These are phyloP conservation scores for Thelonectria olida DNA, from an alignment of 2,329 filamentous ascomycete genomes.

Conservation along the genomic window DNA sequence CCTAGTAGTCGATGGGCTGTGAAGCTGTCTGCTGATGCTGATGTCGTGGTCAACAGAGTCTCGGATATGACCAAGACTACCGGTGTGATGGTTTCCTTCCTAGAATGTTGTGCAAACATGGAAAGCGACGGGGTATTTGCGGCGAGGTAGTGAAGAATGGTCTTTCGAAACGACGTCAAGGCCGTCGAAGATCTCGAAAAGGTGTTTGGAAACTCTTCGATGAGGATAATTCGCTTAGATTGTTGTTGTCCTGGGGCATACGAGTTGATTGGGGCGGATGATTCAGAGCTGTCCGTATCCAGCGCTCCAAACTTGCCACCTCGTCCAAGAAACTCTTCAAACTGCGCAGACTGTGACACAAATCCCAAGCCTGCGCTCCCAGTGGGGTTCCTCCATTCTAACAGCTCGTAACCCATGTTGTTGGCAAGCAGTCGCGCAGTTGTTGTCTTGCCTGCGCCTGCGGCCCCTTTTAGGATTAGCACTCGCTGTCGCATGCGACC, in stretches of 20 bases:
- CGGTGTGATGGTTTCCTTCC: conserved; percentile 66
- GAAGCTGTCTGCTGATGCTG: conserved; percentile 87
- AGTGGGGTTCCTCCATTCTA: conserved; percentile 91
- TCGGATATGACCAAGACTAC: conserved; percentile 93
- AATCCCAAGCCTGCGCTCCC: conserved; percentile 68
- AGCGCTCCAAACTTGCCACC: conserved; percentile 83
- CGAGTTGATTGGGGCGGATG: conserved; percentile 37
- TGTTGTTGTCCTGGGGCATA: conserved; percentile 27
- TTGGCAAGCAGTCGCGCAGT: conserved; percentile 82
- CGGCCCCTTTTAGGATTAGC: conserved; percentile 87
- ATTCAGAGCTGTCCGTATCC: conserved; percentile 51
- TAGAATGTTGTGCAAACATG: conserved; percentile 53
- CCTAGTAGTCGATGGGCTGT: conserved; percentile 92
- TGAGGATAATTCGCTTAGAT: conserved; percentile 68
- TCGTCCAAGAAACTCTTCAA: conserved; percentile 89
- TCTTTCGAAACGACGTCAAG: conserved; percentile 76
- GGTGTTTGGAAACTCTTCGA: conserved; percentile 86
- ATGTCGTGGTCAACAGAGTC: conserved; percentile 85
- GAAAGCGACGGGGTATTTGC: conserved; percentile 68
- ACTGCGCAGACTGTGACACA: conserved; percentile 79
- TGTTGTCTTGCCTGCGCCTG: conserved; percentile 92
- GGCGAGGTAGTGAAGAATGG: conserved; percentile 79
- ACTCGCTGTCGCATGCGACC: conserved; percentile 75
- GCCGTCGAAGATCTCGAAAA: conserved; percentile 72
- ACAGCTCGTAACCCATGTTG: conserved; percentile 78